Base-by-base conservation (phyloP, 139 green algal species). In the Parachlorella kessleri region DNA sequence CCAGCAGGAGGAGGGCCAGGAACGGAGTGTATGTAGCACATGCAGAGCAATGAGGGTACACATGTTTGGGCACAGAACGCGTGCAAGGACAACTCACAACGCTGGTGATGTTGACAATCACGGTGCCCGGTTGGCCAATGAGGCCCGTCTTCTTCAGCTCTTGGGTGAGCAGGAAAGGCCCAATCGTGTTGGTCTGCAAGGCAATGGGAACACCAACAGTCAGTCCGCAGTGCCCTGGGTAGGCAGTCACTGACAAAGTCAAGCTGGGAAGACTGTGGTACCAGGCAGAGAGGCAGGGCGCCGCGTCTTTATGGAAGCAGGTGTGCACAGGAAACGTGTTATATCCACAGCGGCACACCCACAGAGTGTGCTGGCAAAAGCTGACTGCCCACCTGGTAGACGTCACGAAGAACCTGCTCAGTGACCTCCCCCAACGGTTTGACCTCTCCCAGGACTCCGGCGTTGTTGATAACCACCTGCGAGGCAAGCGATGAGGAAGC, bases 51-150 rank as follows among this genome's bases (percentile, higher is more conserved):
- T n/a, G n/a, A n/a, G n/a, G n/a, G n/a, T n/a, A n/a, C n/a, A n/a
- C n/a, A n/a, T n/a, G n/a, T n/a, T n/a, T n/a, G n/a, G n/a, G n/a
- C n/a, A n/a, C n/a, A n/a, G n/a, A n/a, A n/a, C n/a, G n/a, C n/a
- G n/a, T n/a, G n/a, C n/a, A n/a, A n/a, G n/a, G n/a, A 10, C 5
- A 5, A 1, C 65, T 70, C 65, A 70, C 65, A 18, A 28, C 14
- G 65, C 65, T 70, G 65, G 33, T 70, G 33, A 70, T 70, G 65
- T 70, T 70, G 65, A 35, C 65, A n/a, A n/a, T n/a, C 1, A 70
- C 65, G 6, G 33, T 70, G 28, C 28, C 32, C 6, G 65, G 65
- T 35, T 70, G 65, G 33, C 65, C 65, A 36, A 70, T 18, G 33
- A 70, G 65, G 32, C 33, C 32, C 3, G 28, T 14, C 24, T 37